Evolutionary conservation across 306 rosid species (phyloP), one percentile per base, ranked within the genome.

Genomic region (Albizia julibrissin): DNA sequence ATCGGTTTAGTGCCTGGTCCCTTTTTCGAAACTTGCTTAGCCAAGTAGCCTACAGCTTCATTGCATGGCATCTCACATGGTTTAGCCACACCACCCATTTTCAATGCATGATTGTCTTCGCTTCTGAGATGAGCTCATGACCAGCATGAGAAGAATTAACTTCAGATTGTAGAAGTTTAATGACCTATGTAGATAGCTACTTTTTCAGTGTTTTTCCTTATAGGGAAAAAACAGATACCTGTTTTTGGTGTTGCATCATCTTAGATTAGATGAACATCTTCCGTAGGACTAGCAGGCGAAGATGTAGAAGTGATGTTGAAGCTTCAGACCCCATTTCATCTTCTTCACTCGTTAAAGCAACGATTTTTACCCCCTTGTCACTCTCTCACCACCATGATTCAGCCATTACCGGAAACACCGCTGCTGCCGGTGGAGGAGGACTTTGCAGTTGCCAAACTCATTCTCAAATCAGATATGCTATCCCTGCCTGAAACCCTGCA

Each of bases 391-490:
- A 46, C 88, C 29, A 27, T 2, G 0, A 0, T 12, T 56, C 80
- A 78, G 18, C 33, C 22, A 4, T 47, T 79, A 0, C 69, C 2
- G 16, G 40, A 75, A 0, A 59, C 85, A 9, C 47, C 87, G 1
- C 37, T 42, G 1, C 61, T 0, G 5, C 4, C 75, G 8, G 80
- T 24, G n/a, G 70, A 77, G 29, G 72, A 88, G 42, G 87, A 83
- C 61, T 81, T 85, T 18, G 33, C 82, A 76, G 37, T 91, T 37
- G 90, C 96, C 78, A 79, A 81, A 72, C 87, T 91, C 0, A 69
- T 93, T 34, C 90, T 95, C 44, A 43, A 92, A 46, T 92, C 96
- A 69, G 89, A 86, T 73, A 85, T 87, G 2, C 24, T 22, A 77
- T 50, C 90, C 79, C 89, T 93, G 67, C 42, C 86, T 15, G 72